Evolutionary conservation across 2,329 filamentous ascomycete genomes (phyloP), one percentile per base, ranked within the genome.

Genomic region (Zasmidium angulare): DNA sequence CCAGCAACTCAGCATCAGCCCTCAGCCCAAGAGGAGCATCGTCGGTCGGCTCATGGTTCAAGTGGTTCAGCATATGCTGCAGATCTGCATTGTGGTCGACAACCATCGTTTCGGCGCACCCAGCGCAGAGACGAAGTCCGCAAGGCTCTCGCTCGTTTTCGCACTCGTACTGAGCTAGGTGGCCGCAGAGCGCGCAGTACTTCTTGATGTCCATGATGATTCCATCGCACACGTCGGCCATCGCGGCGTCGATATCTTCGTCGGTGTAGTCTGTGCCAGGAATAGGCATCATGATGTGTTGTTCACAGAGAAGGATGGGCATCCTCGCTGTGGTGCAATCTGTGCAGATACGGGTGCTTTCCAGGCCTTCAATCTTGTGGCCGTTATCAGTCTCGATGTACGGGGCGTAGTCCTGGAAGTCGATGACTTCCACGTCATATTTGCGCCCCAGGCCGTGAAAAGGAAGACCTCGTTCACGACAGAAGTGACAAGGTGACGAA

Each of bases 101-200:
- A 20, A 58, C 53, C 9, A 75, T 51, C 2, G 55, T 60, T 0
- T 60, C 31, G 21, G 62, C 68, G 54, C 74, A 76, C 0, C 47
- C 49, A 51, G 66, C 62, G 58, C 74, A 76, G 12, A 75, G 63
- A 49, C 56, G 53, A 2, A 76, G 51, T 2, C 74, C 73, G 61
- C 74, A 76, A 2, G 71, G 66, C 17, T 29, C 22, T 3, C 40
- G 23, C 4, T 43, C 56, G 26, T 57, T 59, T 12, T 50, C 53
- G 3, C 78, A 81, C 20, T 65, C 65, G 40, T 73, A 75, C 2
- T 69, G 70, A 0, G 77, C 78, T 1, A 76, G 71, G 11, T 67
- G 67, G 2, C 72, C 71, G 53, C 79, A 81, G 1, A 81, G 50
- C 2, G 69, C 69, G 61, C 79, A 81, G 74, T 75, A 79, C 19